phyloP scores from a whole-genome alignment of 305 asterid genomes.

The Rubia balearica region DNA sequence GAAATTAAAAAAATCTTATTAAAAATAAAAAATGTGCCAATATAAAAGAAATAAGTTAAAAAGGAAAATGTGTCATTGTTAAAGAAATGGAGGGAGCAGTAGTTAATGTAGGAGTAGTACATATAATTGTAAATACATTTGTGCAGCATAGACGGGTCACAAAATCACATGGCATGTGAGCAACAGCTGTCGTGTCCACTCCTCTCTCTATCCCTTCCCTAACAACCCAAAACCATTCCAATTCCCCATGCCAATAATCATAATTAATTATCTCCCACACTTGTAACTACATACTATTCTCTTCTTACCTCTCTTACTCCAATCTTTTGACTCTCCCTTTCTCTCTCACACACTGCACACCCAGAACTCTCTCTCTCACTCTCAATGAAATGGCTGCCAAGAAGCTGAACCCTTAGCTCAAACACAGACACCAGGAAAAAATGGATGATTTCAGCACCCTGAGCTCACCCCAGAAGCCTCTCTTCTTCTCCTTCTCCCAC shows the following conservation, averaged over 20 bases:
- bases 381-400: constrained; percentile 47
- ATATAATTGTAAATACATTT: not conserved
- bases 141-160: constrained; percentile 35
- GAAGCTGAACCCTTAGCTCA: constrained; percentile 27
- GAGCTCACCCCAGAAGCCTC: constrained; percentile 15
- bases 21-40: too few relatives aligned
- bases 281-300: constrained; percentile 30
- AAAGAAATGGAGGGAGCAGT: accelerated
- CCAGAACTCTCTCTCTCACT: constrained; percentile 17
- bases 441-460: constrained; percentile 23
- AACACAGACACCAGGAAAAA: constrained; percentile 10
- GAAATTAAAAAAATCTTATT: too few relatives aligned
- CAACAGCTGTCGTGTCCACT: constrained; percentile 62
- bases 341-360: constrained; percentile 9
- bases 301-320: constrained; percentile 34
- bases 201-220: constrained; percentile 17
- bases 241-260: not conserved
- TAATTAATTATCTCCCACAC: not conserved
- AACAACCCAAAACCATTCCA: not conserved
- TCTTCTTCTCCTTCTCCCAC: constrained; percentile 16
- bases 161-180: constrained; percentile 71
- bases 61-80: too few relatives aligned
- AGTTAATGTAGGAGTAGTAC: too few relatives aligned
- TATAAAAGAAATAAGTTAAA: too few relatives aligned
- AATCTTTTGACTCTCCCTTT: constrained; percentile 43